Base-by-base conservation (phyloP, 805 yeast species). In the Barnettozyma botsteinii region DNA sequence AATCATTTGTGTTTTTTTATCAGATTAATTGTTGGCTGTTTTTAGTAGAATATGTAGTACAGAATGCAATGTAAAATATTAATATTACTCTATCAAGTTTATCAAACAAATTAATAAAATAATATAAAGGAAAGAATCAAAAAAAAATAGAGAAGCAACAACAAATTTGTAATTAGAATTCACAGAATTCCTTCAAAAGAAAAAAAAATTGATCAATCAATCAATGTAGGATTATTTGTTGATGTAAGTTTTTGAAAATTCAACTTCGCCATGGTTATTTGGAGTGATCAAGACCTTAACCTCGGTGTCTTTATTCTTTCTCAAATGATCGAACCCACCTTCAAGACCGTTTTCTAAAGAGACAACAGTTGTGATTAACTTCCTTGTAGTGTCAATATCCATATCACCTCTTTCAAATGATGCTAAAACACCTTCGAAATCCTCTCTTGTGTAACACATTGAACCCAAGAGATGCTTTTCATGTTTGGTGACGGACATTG, bases 391-490 rank as follows among this genome's bases (percentile, higher is more conserved):
- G 13, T 69, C 70, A 9, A 70, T 45, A 24, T 60, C 62, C 42
- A 78, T 74, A 25, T 55, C 49, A 13, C 79, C 79, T 3, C 59
- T 48, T 5, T 64, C 67, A 37, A 79, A 59, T 8, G 81, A 78
- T 0, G 55, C 61, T 17, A 77, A 65, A 4, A 79, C 84, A 34
- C 70, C 74, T 49, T 68, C 71, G 45, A 79, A 78, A 56, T 79
- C 85, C 41, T 61, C 60, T 17, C 69, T 66, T 3, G 72, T 70
- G 53, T 79, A 78, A 43, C 83, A 77, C 66, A 78, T 76, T 2
- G 83, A 76, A 3, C 84, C 85, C 31, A 77, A 68, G 27, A 74
- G 61, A 33, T 57, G 57, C 51, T 75, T 79, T 54, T 80, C 85
- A 39, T 69, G 67, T 49, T 69, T 61, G 5, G 81, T 72, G 15